Conservation (phyloP, 2,329 filamentous ascomycete species). For the Colletotrichum godetiae region DNA sequence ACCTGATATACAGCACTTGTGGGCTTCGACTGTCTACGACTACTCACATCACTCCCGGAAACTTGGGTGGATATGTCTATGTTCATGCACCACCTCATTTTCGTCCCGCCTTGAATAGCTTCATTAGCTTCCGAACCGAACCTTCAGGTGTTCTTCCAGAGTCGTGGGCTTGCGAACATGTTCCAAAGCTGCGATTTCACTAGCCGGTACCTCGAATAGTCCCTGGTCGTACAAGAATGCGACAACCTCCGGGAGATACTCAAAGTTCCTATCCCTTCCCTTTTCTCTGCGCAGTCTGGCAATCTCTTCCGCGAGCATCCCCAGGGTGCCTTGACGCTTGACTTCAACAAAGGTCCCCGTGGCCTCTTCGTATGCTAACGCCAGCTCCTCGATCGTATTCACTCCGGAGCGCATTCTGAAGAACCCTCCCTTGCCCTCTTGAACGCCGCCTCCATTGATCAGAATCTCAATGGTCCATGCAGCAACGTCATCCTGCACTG, state of each 20-base stretch:
- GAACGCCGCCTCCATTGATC: conserved; percentile 22
- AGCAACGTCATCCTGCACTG: conserved; percentile 8
- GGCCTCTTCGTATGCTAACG: conserved; percentile 8
- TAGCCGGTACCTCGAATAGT: background rate
- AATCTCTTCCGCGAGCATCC: conserved; percentile 11
- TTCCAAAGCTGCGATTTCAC: background rate
- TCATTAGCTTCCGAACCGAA: background rate
- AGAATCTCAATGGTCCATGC: conserved; percentile 27
- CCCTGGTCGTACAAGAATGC: conserved; percentile 2
- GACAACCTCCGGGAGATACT: conserved; percentile 14
- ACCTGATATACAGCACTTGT: too few species aligned
- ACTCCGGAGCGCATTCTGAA: conserved; percentile 24
- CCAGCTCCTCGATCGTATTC: conserved; percentile 21
- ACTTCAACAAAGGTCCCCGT: conserved; percentile 20
- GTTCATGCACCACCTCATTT: too few species aligned
- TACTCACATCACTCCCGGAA: too few species aligned
- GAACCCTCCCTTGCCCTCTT: conserved; percentile 22
- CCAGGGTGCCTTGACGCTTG: conserved; percentile 7
- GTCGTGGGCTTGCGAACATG: background rate
- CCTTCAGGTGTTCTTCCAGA: conserved; percentile 4
- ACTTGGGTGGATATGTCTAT: too few species aligned
- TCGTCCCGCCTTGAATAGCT: too few species aligned
- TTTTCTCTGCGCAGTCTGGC: background rate
- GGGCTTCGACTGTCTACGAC: too few species aligned
- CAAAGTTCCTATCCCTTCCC: background rate